Percentiles rank a stretch among this genome's conserved stretches.
Conservation (phyloP, 306 rosid genomes). For the Carpinus fangiana region DNA sequence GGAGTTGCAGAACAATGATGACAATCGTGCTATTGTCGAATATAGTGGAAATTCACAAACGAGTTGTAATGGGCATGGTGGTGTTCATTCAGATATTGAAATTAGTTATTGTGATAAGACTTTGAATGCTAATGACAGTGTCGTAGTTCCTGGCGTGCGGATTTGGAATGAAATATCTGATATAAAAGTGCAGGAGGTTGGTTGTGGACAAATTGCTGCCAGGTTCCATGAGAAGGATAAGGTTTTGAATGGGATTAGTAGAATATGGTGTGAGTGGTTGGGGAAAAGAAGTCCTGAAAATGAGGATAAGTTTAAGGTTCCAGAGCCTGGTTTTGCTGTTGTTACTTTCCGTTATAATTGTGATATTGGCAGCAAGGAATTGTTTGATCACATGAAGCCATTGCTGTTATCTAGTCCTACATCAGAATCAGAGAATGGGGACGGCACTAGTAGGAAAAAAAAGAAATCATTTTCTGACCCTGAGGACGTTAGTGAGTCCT, state of each 20-base stretch:
- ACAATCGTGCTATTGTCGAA: conserved; percentile 63
- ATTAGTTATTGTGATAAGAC: conserved; percentile 32
- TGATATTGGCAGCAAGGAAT: conserved; percentile 63
- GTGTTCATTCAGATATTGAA: conserved; percentile 34
- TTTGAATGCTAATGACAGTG: conserved; percentile 21
- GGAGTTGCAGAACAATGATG: conserved; percentile 37
- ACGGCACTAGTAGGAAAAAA: conserved; percentile 43
- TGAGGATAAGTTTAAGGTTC: conserved; percentile 34
- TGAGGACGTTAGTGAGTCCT: conserved; percentile 50
- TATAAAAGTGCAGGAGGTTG: conserved; percentile 53
- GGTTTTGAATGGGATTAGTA: conserved; percentile 43
- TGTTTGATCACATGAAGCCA: conserved; percentile 52
- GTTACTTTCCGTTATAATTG: conserved; percentile 64
- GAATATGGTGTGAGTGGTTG: conserved; percentile 97
- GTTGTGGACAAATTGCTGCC: conserved; percentile 70
- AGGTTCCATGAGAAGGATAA: conserved; percentile 58
- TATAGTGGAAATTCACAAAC: conserved; percentile 40
- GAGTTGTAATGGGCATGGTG: conserved; percentile 13
- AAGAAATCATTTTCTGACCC: conserved; percentile 60
- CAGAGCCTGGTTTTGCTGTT: conserved; percentile 62
- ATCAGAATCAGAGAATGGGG: conserved; percentile 38
- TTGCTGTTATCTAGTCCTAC: conserved; percentile 50
- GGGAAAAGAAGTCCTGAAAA: conserved; percentile 44
- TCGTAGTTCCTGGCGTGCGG: conserved; percentile 62
- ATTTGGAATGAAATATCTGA: conserved; percentile 56